These are phyloP conservation scores for Tricholoma flavovirens DNA, from an alignment of 768 basidiomycete species.

Conservation along the genomic window DNA sequence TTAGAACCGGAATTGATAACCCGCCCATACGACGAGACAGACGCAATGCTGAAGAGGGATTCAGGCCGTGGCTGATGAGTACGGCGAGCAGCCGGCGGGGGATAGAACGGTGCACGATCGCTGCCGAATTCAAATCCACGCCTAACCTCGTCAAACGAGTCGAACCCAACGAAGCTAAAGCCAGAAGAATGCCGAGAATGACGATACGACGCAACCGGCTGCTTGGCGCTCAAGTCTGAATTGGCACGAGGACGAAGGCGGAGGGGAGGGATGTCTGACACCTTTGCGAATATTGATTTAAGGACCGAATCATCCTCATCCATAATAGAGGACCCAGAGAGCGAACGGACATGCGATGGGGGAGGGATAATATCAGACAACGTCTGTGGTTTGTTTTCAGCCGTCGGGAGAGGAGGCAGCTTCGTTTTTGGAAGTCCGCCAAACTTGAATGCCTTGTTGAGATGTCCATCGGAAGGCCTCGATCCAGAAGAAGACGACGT, in stretches of 20 bases:
- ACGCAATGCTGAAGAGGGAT: constrained; percentile 68
- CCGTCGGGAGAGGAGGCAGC: constrained; percentile 8
- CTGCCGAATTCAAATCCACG: constrained; percentile 71
- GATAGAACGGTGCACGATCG: constrained; percentile 61
- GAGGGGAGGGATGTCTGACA: constrained; percentile 31
- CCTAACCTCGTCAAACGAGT: constrained; percentile 74
- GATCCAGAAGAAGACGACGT: constrained; percentile 26
- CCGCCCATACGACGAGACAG: constrained; percentile 72
- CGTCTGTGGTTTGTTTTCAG: constrained; percentile 38
- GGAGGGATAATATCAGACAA: constrained; percentile 76
- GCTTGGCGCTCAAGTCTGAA: constrained; percentile 41
- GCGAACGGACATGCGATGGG: constrained; percentile 41
- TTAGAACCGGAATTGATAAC: constrained; percentile 54
- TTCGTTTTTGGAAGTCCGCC: constrained; percentile 43
- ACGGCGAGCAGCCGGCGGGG: constrained; percentile 37
- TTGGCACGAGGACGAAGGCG: constrained; percentile 29
- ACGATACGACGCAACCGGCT: constrained; percentile 20
- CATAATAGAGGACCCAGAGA: constrained; percentile 39
- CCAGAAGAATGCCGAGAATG: constrained; percentile 44
- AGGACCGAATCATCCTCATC: constrained; percentile 49
- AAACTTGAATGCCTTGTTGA: constrained; percentile 71
- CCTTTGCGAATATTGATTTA: constrained; percentile 49
- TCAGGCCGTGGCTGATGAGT: constrained; percentile 43
- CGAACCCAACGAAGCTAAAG: constrained; percentile 65
- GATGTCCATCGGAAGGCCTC: constrained; percentile 55